These are phyloP conservation scores for Linum tenue DNA, from an alignment of 345 rosid genomes.

Conservation along the genomic window DNA sequence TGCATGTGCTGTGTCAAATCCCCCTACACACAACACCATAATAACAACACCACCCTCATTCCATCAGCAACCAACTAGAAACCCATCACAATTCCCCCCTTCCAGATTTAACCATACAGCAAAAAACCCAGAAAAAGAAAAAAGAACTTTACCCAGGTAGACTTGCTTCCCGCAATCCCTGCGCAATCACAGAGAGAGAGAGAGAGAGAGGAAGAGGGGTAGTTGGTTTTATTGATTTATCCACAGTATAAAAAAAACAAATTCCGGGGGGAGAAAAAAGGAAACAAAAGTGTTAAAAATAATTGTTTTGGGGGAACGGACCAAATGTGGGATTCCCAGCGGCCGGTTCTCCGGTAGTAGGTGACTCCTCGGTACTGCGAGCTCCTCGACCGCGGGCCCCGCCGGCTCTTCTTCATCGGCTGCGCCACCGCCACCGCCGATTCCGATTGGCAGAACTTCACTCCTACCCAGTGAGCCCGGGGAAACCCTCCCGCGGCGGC, in stretches of 20 bases:
- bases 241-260: not conserved
- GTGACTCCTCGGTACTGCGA: constrained; percentile 97
- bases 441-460: constrained; percentile 54
- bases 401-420: constrained; percentile 77
- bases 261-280: too few relatives aligned
- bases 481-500: constrained; percentile 30
- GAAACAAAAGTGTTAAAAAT: too few relatives aligned
- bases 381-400: constrained; percentile 94
- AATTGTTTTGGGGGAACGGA: constrained; percentile 10
- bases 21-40: constrained; percentile 66
- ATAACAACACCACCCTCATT: too few relatives aligned
- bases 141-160: constrained; percentile 60
- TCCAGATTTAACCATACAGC: constrained; percentile 15
- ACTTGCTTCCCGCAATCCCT: constrained; percentile 99
- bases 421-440: constrained; percentile 21
- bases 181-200: constrained; percentile 21
- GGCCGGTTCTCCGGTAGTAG: constrained; percentile 89
- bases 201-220: not conserved
- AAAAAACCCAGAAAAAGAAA: not conserved
- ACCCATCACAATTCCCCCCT: constrained; percentile 15
- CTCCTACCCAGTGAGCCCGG: constrained; percentile 60
- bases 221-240: not conserved
- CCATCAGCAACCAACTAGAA: constrained; percentile 2
- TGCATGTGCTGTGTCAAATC: constrained; percentile 98
- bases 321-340: constrained; percentile 99